Conservation (phyloP, 352 stramenopile genomes). For the Pythium aristosporum region DNA sequence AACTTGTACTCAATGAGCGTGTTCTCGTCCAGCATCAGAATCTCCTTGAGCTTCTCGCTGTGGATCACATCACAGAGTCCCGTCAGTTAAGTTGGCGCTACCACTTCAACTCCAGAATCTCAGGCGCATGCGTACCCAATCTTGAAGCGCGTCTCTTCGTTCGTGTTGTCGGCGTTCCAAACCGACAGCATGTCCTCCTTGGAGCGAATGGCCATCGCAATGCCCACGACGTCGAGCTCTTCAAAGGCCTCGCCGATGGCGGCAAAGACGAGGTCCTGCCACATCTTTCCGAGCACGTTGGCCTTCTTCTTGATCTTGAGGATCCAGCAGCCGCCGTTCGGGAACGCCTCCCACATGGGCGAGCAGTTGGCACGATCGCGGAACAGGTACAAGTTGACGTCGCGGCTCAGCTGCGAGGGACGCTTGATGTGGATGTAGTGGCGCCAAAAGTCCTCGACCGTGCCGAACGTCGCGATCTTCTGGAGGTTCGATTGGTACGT, state of each 20-base stretch:
- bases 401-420: constrained; percentile 87
- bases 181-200: constrained; percentile 94
- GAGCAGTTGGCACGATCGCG: constrained; percentile 85
- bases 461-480: constrained; percentile 89
- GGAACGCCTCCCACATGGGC: constrained; percentile 92
- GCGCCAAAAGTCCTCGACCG: constrained; percentile 92
- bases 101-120: neutral
- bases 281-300: constrained; percentile 94
- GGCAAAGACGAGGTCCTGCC: constrained; percentile 92
- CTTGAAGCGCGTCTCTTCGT: constrained; percentile 80
- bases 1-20: constrained; percentile 96
- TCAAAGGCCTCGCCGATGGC: constrained; percentile 92
- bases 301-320: constrained; percentile 95
- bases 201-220: constrained; percentile 91
- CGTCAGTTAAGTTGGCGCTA: constrained; percentile 27
- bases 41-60: constrained; percentile 92
- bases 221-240: constrained; percentile 90
- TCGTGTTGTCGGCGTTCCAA: constrained; percentile 93
- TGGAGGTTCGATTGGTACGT: constrained; percentile 83
- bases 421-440: constrained; percentile 94
- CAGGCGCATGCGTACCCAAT: constrained; percentile 35
- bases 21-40: constrained; percentile 92
- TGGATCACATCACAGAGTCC: neutral
- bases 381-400: constrained; percentile 94
- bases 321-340: constrained; percentile 93